Evolutionary conservation across 2,329 filamentous ascomycete genomes (phyloP), one percentile per base, ranked within the genome.

Genomic region (Ceratocystiopsis sp.): DNA sequence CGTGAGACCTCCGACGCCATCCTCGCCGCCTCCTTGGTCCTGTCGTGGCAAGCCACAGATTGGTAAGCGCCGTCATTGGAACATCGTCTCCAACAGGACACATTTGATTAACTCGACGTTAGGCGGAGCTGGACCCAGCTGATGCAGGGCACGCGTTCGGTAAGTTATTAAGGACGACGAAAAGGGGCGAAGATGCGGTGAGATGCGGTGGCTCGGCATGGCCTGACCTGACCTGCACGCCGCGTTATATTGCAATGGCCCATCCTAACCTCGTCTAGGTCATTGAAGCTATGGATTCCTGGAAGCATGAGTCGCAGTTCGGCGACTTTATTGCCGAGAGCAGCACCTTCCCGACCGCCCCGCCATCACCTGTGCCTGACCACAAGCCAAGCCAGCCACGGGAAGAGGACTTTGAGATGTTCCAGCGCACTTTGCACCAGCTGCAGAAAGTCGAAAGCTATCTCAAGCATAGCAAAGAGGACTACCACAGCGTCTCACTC

Each of bases 21-120:
- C 48, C 71, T 98, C 43, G 89, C 87, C 21, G 84, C 87, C 32
- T 95, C 89, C 21, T 76, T 95, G 38, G 73, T 96, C 40, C 71
- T 98, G 41, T 93, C 87, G 35, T 96, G 91, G 87, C 89, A 96
- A 65, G 84, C 85, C 44, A 91, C 80, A 47, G 89, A 96, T 65
- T 96, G 87, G 89, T 93, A 71, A 68, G 16, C 54, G 19, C n/a
- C 6, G 14, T 35, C 29, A 10, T 37, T 19, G 25, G 37, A 29
- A 4, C 25, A 19, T 29, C 12, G 14, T 38, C 15, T 7, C 4
- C 19, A 21, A 4, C 4, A 21, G 19, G 7, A 21, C 4, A 18
- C 21, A 21, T 4, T 29, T 8, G n/a, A 17, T 34, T 33, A n/a
- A 34, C 21, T 37, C 21, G 29, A 25, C 35, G 54, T 48, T 57